Evolutionary conservation across 148 eudicot species (phyloP).

Genomic region (Cornus suecica): DNA sequence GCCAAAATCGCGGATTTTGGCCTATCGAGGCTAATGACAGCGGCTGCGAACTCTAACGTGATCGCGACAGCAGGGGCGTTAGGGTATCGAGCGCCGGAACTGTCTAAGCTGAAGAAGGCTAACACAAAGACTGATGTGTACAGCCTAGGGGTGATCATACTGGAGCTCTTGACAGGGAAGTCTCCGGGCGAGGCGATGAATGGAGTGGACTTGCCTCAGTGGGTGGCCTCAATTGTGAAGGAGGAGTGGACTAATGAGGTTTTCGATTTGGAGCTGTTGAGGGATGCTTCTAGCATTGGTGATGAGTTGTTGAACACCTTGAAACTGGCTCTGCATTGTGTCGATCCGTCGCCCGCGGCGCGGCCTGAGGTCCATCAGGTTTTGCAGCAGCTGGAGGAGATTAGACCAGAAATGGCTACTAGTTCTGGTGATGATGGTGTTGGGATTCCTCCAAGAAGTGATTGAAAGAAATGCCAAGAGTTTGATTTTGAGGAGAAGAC

Average conservation of each 20-base stretch:
- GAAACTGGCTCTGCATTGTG: slow-evolving; percentile 83
- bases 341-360: slow-evolving; percentile 68
- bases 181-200: slow-evolving; percentile 78
- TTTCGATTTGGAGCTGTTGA: slow-evolving; percentile 76
- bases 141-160: slow-evolving; percentile 75
- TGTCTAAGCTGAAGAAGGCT: slow-evolving; percentile 78
- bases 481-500: too few species aligned
- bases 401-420: slow-evolving; percentile 34
- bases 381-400: slow-evolving; percentile 74
- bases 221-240: slow-evolving; percentile 87
- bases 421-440: slow-evolving; percentile 57
- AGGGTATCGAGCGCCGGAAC: slow-evolving; percentile 89
- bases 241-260: slow-evolving; percentile 93
- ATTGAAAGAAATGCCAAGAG: slow-evolving; percentile 9
- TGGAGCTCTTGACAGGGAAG: slow-evolving; percentile 78
- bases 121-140: slow-evolving; percentile 76
- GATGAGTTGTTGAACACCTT: slow-evolving; percentile 76
- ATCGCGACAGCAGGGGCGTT: slow-evolving; percentile 81
- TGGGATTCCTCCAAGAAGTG: slow-evolving; percentile 48
- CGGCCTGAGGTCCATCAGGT: slow-evolving; percentile 77
- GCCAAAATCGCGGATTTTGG: slow-evolving; percentile 74
- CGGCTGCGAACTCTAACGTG: slow-evolving; percentile 65
- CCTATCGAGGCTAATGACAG: slow-evolving; percentile 71
- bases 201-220: slow-evolving; percentile 77
- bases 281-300: slow-evolving; percentile 65